A percentile compares a stretch with the other conserved stretches of the same genome.
Evolutionary conservation across 441 rosid species (phyloP).

Genomic region (Adansonia gregorii): DNA sequence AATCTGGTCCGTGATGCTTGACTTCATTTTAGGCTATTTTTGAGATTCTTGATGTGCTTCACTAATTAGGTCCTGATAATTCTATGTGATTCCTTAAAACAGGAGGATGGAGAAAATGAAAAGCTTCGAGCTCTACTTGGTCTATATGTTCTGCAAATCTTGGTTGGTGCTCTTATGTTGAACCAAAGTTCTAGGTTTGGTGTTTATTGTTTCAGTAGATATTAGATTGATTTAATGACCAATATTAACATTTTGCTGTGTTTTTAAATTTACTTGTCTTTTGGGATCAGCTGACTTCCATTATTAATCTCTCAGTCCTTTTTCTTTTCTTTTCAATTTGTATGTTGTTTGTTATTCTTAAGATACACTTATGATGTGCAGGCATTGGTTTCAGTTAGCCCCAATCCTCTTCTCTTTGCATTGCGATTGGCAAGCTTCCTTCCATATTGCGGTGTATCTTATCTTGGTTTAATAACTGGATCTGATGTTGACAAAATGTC

Average conservation of each 20-base stretch:
- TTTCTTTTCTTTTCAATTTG: neutral
- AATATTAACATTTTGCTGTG: neutral
- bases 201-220: slow-evolving; percentile 5
- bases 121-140: slow-evolving; percentile 70
- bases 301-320: neutral
- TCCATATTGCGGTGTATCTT: slow-evolving; percentile 61
- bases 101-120: slow-evolving; percentile 58
- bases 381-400: slow-evolving; percentile 68
- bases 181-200: neutral
- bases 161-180: slow-evolving; percentile 54
- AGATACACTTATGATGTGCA: slow-evolving; percentile 39
- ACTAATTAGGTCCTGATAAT: slow-evolving; percentile 20
- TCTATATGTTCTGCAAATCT: slow-evolving; percentile 68
- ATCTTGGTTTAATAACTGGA: slow-evolving; percentile 71
- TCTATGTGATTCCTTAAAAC: slow-evolving; percentile 29
- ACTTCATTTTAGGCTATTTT: slow-evolving; percentile 23
- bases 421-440: slow-evolving; percentile 51
- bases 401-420: slow-evolving; percentile 48
- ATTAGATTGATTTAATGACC: slow-evolving; percentile 14
- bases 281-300: neutral
- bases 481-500: slow-evolving; percentile 51
- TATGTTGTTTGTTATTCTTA: neutral
- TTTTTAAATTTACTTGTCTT: neutral
- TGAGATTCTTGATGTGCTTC: slow-evolving; percentile 17
- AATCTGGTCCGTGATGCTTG: slow-evolving; percentile 57